A percentile compares a stretch with the other conserved stretches of the same genome.
Evolutionary conservation across 2,329 filamentous ascomycete species (phyloP).

Genomic region (Claviceps pusilla): DNA sequence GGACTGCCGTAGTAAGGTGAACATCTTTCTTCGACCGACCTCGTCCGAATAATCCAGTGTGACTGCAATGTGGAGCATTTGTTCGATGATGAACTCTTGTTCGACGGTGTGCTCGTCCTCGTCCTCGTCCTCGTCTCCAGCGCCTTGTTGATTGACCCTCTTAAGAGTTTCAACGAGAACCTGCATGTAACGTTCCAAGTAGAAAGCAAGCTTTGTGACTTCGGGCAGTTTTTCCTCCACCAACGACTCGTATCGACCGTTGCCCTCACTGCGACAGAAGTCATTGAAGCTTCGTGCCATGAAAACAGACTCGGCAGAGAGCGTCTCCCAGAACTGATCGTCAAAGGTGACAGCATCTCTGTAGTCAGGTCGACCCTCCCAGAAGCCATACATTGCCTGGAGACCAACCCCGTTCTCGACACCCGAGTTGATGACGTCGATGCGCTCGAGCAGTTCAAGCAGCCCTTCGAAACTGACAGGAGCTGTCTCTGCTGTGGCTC

Average conservation of each 20-base stretch:
- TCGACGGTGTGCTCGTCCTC: slow-evolving; percentile 77
- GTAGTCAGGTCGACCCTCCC: slow-evolving; percentile 81
- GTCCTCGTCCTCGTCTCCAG: slow-evolving; percentile 31
- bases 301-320: slow-evolving; percentile 77
- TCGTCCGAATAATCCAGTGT: slow-evolving; percentile 97
- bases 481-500: slow-evolving; percentile 39
- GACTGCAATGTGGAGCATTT: slow-evolving; percentile 79
- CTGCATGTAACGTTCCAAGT: slow-evolving; percentile 65
- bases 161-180: slow-evolving; percentile 51
- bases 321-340: slow-evolving; percentile 63
- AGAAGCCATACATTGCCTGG: slow-evolving; percentile 91
- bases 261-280: slow-evolving; percentile 63
- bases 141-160: slow-evolving; percentile 38
- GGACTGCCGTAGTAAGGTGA: slow-evolving; percentile 70
- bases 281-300: slow-evolving; percentile 87
- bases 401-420: slow-evolving; percentile 80
- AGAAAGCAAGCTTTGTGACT: slow-evolving; percentile 79
- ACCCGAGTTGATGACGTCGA: slow-evolving; percentile 83
- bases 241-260: slow-evolving; percentile 58
- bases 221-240: slow-evolving; percentile 91
- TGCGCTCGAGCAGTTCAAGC: slow-evolving; percentile 79
- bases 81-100: slow-evolving; percentile 90
- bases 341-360: slow-evolving; percentile 57
- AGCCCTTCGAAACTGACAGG: slow-evolving; percentile 67
- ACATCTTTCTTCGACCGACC: slow-evolving; percentile 90